These are phyloP conservation scores for Acanthamoeba lenticulata DNA, from an alignment of 208 protist species.

Conservation along the genomic window DNA sequence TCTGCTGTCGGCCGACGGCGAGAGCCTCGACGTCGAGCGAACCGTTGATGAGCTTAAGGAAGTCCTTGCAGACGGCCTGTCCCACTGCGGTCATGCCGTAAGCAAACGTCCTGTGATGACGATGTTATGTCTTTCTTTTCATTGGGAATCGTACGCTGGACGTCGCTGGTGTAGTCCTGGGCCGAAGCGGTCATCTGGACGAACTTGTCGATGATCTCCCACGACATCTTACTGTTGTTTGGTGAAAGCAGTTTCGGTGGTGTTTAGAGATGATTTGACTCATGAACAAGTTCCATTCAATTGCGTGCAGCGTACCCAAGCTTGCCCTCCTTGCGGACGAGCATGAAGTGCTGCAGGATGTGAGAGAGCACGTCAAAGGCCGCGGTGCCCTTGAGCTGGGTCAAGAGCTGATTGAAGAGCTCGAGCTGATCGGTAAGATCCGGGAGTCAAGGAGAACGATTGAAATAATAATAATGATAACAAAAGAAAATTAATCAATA, in stretches of 20 bases:
- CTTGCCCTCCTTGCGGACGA: not conserved
- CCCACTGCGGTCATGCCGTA: not conserved
- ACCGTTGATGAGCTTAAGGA: not conserved
- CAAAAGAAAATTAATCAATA: not conserved
- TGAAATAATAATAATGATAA: too few species aligned
- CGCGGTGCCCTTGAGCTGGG: not conserved
- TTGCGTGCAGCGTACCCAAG: not conserved
- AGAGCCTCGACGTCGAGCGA: not conserved
- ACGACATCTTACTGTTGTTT: not conserved
- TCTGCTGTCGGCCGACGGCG: not conserved
- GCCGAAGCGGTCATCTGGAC: not conserved
- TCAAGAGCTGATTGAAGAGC: not conserved
- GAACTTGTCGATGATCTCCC: constrained; percentile 10
- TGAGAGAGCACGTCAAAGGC: not conserved
- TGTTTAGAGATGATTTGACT: not conserved
- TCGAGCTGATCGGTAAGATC: not conserved
- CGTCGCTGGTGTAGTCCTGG: not conserved
- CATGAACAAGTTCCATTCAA: not conserved
- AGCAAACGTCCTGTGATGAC: not conserved
- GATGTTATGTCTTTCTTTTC: too few species aligned
- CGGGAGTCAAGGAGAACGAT: not conserved
- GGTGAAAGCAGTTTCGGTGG: not conserved
- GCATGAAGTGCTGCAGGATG: not conserved
- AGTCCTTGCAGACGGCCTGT: not conserved
- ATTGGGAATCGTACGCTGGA: not conserved